Percentiles rank a stretch among this genome's conserved stretches.
Conservation (phyloP, 306 rosid species). For the Alnus rubra region DNA sequence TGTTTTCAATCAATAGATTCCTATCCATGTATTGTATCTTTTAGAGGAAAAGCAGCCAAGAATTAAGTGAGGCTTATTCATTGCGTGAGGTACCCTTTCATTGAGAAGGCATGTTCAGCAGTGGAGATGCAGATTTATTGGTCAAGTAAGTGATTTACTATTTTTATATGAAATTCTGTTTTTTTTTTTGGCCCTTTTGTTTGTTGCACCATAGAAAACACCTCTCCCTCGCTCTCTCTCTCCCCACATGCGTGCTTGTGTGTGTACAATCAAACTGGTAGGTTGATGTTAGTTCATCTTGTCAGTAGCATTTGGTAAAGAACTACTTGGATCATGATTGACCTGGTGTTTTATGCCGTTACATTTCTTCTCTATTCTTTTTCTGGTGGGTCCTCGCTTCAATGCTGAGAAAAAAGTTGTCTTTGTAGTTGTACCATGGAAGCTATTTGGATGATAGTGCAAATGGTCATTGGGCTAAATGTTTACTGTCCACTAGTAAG, state of each 20-base stretch:
- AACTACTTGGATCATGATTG: slow-evolving; percentile 2
- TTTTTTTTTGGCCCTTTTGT: background rate
- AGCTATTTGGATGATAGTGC: background rate
- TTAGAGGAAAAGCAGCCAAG: slow-evolving; percentile 23
- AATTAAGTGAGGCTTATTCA: slow-evolving; percentile 23
- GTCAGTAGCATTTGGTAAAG: slow-evolving; percentile 9
- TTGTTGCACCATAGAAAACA: background rate
- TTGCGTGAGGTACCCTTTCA: slow-evolving; percentile 28
- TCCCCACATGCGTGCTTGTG: background rate
- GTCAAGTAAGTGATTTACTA: slow-evolving; percentile 42
- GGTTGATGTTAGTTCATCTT: slow-evolving; percentile 9
- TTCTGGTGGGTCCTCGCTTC: background rate
- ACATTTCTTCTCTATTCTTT: background rate
- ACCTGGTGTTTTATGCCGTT: background rate
- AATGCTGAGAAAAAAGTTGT: background rate
- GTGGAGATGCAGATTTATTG: slow-evolving; percentile 37
- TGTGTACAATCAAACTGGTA: background rate
- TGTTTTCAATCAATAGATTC: background rate
- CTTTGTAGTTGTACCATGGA: background rate
- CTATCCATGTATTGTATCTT: background rate
- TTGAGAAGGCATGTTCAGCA: slow-evolving; percentile 36
- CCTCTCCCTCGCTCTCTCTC: background rate
- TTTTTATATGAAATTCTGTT: background rate
- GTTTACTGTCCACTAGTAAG: background rate
- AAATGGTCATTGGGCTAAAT: background rate